These are phyloP conservation scores for Tetrapisispora phaffii DNA, from an alignment of 805 yeast genomes.

Conservation along the genomic window DNA sequence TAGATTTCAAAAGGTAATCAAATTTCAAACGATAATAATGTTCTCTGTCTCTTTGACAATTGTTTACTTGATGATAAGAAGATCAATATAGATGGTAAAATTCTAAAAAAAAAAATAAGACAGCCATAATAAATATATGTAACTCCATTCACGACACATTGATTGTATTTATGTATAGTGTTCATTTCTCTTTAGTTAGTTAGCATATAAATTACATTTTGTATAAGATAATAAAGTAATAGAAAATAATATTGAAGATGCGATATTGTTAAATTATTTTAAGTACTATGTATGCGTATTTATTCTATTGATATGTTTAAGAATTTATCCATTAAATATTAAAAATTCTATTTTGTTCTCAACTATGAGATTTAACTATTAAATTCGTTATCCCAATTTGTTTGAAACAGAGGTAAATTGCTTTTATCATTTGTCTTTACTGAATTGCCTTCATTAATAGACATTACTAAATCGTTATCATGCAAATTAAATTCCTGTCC, in stretches of 20 bases:
- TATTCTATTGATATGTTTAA: no score
- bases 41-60: neutral
- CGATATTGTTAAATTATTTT: neutral
- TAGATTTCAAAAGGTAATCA: neutral
- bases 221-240: neutral
- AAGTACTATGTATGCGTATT: neutral
- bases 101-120: neutral
- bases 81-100: neutral
- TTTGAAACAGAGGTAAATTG: neutral
- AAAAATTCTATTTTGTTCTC: no score
- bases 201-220: neutral
- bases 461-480: neutral
- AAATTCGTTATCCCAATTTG: neutral
- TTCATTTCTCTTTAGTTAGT: neutral
- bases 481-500: neutral
- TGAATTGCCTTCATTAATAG: neutral
- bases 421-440: neutral
- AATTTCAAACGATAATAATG: neutral
- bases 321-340: neutral
- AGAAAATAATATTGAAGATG: neutral
- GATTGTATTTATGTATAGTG: neutral
- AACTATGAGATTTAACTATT: no score
- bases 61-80: neutral
- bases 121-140: neutral
- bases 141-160: neutral